A percentile compares a stretch with the other conserved stretches of the same genome.
Evolutionary conservation across 31 red algal genomes (phyloP).

Genomic region (Porphyra umbilicalis): DNA sequence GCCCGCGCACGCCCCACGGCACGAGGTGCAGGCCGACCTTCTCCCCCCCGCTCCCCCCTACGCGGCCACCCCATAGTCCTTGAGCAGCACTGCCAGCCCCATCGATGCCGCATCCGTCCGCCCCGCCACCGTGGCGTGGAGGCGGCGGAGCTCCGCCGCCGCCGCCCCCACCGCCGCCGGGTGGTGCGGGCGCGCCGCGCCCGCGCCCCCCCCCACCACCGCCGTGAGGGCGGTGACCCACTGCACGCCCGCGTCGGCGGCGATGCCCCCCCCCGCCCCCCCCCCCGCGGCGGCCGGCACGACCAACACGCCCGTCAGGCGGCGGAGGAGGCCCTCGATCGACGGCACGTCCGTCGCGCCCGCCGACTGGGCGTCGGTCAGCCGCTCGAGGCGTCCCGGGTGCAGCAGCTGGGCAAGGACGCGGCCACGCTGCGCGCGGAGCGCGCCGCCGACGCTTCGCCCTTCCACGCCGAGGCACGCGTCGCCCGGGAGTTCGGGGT

Average conservation of each 20-base stretch:
- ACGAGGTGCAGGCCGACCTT: too few relatives aligned
- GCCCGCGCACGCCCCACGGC: too few relatives aligned
- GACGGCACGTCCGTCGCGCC: neutral
- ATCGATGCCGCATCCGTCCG: neutral
- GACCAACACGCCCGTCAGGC: neutral
- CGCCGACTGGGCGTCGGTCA: neutral
- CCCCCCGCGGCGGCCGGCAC: too few relatives aligned
- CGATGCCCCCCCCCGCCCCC: neutral
- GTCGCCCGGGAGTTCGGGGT: neutral
- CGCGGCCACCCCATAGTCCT: too few relatives aligned
- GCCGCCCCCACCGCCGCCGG: neutral
- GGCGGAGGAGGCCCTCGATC: neutral
- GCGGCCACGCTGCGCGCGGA: neutral
- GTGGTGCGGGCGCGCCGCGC: neutral
- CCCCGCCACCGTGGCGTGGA: neutral
- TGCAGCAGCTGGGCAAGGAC: neutral
- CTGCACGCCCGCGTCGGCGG: neutral
- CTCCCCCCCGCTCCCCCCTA: too few relatives aligned
- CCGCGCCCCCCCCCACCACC: too few relatives aligned
- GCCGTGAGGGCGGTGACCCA: neutral
- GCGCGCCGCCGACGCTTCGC: neutral
- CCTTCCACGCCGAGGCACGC: neutral
- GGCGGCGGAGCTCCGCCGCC: neutral
- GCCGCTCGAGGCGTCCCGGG: neutral
- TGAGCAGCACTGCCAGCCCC: too few relatives aligned